Conservation (phyloP, 805 yeast genomes). For the Cyberlindnera americana region DNA sequence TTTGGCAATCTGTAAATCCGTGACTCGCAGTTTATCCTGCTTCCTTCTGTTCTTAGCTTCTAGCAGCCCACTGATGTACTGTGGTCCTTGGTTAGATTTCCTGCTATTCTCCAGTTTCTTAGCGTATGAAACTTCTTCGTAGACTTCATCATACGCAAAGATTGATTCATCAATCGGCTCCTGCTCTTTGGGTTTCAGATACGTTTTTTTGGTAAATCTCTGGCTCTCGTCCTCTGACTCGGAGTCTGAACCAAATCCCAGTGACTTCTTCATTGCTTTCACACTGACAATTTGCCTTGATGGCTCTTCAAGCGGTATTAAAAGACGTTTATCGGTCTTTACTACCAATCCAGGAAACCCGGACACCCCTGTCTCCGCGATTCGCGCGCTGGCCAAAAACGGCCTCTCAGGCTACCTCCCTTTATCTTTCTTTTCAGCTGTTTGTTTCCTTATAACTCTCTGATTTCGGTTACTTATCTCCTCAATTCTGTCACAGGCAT, state of each 20-base stretch:
- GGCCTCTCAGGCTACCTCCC: too few species aligned
- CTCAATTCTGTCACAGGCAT: too few species aligned
- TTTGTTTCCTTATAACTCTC: too few species aligned
- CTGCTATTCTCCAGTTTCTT: slow-evolving; percentile 1
- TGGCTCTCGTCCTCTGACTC: slow-evolving; percentile 6
- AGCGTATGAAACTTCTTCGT: slow-evolving; percentile 35
- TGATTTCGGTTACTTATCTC: too few species aligned
- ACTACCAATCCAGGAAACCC: too few species aligned
- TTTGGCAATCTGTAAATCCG: slow-evolving; percentile 34
- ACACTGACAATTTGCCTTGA: too few species aligned
- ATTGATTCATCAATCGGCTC: slow-evolving; percentile 18
- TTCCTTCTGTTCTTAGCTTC: slow-evolving; percentile 45
- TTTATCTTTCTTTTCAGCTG: too few species aligned
- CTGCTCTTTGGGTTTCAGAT: background rate
- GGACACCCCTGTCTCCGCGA: too few species aligned
- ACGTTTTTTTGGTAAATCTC: background rate
- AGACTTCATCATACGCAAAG: slow-evolving; percentile 45
- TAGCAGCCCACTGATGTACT: slow-evolving; percentile 39
- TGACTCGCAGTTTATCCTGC: slow-evolving; percentile 39
- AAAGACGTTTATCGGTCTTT: too few species aligned
- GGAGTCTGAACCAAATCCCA: slow-evolving; percentile 15
- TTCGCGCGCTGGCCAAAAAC: too few species aligned
- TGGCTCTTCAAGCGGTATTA: too few species aligned
- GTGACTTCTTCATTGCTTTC: too few species aligned
- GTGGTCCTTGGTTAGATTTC: slow-evolving; percentile 17